A percentile compares a stretch with the other conserved stretches of the same genome.
Evolutionary conservation across 2,329 filamentous ascomycete genomes (phyloP).

Genomic region (Raffaelea arxii): DNA sequence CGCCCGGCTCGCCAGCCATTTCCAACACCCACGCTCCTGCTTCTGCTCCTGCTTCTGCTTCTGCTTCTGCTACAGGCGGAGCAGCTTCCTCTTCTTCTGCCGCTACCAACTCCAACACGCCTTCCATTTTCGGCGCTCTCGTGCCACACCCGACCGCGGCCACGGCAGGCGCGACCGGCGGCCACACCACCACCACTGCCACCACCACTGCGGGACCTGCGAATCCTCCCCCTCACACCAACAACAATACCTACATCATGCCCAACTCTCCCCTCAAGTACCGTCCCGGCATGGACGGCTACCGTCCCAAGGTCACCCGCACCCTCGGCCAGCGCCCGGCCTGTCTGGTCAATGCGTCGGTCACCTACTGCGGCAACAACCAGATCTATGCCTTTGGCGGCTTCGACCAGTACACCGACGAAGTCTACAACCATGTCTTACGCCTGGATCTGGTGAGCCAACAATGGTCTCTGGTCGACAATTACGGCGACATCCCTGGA

Average conservation of each 20-base stretch:
- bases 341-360: conserved; percentile 93
- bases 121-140: too few relatives aligned
- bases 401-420: conserved; percentile 97
- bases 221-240: too few relatives aligned
- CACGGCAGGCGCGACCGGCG: neutral
- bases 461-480: conserved; percentile 93
- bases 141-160: neutral
- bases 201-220: conserved; percentile 27
- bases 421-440: conserved; percentile 97
- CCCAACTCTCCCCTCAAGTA: conserved; percentile 69
- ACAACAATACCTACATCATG: conserved; percentile 82
- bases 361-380: conserved; percentile 97
- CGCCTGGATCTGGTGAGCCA: conserved; percentile 77
- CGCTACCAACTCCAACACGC: neutral
- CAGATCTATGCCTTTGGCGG: conserved; percentile 97
- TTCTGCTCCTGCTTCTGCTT: neutral
- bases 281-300: conserved; percentile 57
- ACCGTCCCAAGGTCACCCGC: conserved; percentile 74
- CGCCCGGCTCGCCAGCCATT: neutral
- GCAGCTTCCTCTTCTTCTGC: neutral
- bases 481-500: conserved; percentile 95
- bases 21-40: neutral
- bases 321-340: conserved; percentile 76
- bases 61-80: neutral
- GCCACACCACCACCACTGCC: neutral